These are phyloP conservation scores for Eucalyptus tenuipes DNA, from an alignment of 345 rosid genomes.

Conservation along the genomic window DNA sequence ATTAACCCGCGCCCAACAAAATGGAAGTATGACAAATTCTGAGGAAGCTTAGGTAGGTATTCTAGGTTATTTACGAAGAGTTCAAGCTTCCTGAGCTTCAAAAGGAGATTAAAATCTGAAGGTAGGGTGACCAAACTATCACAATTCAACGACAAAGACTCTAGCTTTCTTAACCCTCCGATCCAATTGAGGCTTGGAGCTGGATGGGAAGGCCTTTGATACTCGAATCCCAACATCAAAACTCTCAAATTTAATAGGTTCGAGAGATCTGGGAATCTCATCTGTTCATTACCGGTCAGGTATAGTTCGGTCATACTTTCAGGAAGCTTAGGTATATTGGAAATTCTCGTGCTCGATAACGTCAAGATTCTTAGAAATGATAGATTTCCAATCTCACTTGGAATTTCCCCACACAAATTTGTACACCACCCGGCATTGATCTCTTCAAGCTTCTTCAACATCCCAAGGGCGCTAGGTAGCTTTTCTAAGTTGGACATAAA, in stretches of 20 bases:
- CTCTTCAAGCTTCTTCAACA: not conserved
- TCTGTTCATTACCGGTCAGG: fast-evolving
- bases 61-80: fast-evolving
- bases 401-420: not conserved
- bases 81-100: fast-evolving
- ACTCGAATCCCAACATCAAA: not conserved
- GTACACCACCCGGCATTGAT: fast-evolving
- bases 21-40: not conserved
- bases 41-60: not conserved
- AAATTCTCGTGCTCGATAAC: fast-evolving
- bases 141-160: fast-evolving
- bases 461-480: no score
- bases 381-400: not conserved
- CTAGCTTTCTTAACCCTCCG: not conserved
- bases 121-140: not conserved
- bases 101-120: not conserved
- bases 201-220: not conserved
- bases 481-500: no score
- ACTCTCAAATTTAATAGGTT: not conserved
- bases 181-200: not conserved
- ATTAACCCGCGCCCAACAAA: fast-evolving
- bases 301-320: not conserved
- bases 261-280: not conserved
- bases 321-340: not conserved
- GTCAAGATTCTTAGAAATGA: not conserved